These are phyloP conservation scores for Hermanozyma aechmeae DNA, from an alignment of 805 yeast species.

Conservation along the genomic window DNA sequence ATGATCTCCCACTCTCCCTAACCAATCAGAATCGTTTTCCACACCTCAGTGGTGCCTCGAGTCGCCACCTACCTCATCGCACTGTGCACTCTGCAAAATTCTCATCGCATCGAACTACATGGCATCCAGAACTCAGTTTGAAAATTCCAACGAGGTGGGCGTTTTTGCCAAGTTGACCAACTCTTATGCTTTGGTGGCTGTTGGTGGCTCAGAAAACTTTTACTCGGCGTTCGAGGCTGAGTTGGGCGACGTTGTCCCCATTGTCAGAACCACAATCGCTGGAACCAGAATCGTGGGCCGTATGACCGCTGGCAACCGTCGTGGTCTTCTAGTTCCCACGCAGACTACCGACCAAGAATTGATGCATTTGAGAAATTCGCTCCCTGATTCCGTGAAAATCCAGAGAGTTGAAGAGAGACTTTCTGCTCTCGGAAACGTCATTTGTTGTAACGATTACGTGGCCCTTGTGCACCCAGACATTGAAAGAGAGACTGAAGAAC, in stretches of 20 bases:
- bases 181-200: slow-evolving; percentile 91
- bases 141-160: slow-evolving; percentile 85
- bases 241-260: slow-evolving; percentile 92
- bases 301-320: slow-evolving; percentile 97
- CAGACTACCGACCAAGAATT: slow-evolving; percentile 98
- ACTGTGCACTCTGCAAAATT: no score
- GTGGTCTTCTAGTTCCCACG: slow-evolving; percentile 94
- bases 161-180: slow-evolving; percentile 93
- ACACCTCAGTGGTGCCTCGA: no score
- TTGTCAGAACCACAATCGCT: slow-evolving; percentile 94
- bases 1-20: no score
- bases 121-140: slow-evolving; percentile 74
- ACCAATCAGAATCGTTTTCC: no score
- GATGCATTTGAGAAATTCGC: slow-evolving; percentile 91
- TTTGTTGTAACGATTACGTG: slow-evolving; percentile 97
- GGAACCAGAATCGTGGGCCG: slow-evolving; percentile 97
- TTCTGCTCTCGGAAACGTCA: slow-evolving; percentile 94
- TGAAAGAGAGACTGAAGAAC: slow-evolving; percentile 97
- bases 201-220: slow-evolving; percentile 82
- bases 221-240: slow-evolving; percentile 97
- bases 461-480: slow-evolving; percentile 99
- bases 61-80: no score
- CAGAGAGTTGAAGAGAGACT: slow-evolving; percentile 97
- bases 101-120: slow-evolving; percentile 20
- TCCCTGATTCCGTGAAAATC: slow-evolving; percentile 91